Evolutionary conservation across 1,284 basidiomycete genomes (phyloP).

Genomic region (Ustilago lituana): DNA sequence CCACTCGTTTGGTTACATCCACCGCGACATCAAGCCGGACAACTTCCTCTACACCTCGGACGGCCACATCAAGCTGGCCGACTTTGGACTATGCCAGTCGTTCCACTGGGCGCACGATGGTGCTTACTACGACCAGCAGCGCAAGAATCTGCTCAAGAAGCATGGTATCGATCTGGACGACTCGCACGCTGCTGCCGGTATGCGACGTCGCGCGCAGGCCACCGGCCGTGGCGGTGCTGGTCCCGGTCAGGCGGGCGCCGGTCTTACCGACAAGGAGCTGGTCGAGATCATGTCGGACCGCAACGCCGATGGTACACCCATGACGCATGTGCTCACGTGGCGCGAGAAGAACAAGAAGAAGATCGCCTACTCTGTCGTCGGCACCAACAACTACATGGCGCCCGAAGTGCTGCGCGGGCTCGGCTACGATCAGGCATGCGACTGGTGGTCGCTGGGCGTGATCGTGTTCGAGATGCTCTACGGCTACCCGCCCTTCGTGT

Average conservation of each 20-base stretch:
- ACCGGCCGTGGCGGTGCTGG: slow-evolving; percentile 25
- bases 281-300: slow-evolving; percentile 61
- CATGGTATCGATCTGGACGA: slow-evolving; percentile 92
- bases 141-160: slow-evolving; percentile 85
- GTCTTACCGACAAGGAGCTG: slow-evolving; percentile 52
- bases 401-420: slow-evolving; percentile 87
- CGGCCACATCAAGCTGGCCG: slow-evolving; percentile 92
- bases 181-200: slow-evolving; percentile 70
- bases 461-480: slow-evolving; percentile 73
- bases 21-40: slow-evolving; percentile 95
- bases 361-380: slow-evolving; percentile 91
- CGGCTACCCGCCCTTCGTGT: slow-evolving; percentile 80
- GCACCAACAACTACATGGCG: slow-evolving; percentile 75
- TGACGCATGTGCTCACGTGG: slow-evolving; percentile 75
- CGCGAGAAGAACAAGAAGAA: slow-evolving; percentile 85
- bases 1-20: slow-evolving; percentile 93
- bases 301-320: slow-evolving; percentile 60
- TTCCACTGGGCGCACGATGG: slow-evolving; percentile 67
- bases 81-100: slow-evolving; percentile 81
- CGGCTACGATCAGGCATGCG: slow-evolving; percentile 92
- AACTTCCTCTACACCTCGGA: slow-evolving; percentile 93
- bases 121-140: slow-evolving; percentile 87
- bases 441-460: slow-evolving; percentile 97
- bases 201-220: slow-evolving; percentile 29
- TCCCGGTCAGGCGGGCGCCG: slow-evolving; percentile 27